phyloP scores from a whole-genome alignment of 345 rosid genomes.

The Boechera stricta region DNA sequence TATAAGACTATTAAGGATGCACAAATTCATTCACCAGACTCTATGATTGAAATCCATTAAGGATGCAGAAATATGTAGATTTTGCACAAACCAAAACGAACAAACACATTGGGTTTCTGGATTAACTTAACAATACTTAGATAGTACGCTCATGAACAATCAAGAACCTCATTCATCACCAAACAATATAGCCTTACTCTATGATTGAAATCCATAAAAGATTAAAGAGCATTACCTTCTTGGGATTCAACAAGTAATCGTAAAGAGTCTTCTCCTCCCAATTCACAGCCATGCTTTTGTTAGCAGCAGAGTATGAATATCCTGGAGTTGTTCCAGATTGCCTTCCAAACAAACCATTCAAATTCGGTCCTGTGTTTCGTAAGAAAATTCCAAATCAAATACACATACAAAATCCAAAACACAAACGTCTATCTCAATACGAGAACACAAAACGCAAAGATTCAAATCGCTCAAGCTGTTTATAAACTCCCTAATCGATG shows the following conservation, averaged over 20 bases:
- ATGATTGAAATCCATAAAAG: not conserved
- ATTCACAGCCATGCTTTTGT: conserved; percentile 79
- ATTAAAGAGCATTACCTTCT: conserved; percentile 56
- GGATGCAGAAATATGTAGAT: too few species aligned
- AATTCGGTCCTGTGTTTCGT: conserved; percentile 66
- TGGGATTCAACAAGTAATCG: conserved; percentile 84
- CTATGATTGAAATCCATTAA: not conserved
- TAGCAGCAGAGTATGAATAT: conserved; percentile 85
- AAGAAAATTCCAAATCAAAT: not conserved
- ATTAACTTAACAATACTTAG: too few species aligned
- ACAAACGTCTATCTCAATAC: not conserved
- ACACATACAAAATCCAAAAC: not conserved
- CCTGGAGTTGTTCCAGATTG: conserved; percentile 84
- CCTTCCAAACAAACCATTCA: conserved; percentile 87
- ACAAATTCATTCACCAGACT: too few species aligned
- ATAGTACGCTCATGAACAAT: not conserved
- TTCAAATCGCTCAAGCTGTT: not conserved
- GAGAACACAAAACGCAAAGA: not conserved
- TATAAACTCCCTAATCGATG: not conserved
- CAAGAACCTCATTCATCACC: not conserved
- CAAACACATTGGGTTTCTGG: too few species aligned
- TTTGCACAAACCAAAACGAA: too few species aligned
- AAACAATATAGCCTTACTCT: not conserved
- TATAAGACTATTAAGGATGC: not conserved
- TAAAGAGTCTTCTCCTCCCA: conserved; percentile 84